These are phyloP conservation scores for Monosporascus sp. DNA, from an alignment of 2,329 filamentous ascomycete genomes.

Conservation along the genomic window DNA sequence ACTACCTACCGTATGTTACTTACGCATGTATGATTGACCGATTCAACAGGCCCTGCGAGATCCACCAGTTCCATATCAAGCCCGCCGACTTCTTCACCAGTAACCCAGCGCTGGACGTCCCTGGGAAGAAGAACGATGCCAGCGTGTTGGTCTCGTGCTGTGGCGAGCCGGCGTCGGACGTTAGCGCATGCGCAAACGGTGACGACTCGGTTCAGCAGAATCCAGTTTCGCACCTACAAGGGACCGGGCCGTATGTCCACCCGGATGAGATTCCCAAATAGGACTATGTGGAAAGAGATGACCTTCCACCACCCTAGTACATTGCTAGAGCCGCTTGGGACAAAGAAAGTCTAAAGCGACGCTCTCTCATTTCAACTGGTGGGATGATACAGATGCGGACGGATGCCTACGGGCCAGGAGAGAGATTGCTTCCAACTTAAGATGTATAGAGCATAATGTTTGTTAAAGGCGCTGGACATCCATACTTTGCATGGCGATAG, in stretches of 20 bases:
- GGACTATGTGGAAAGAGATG: no score
- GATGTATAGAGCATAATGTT: no score
- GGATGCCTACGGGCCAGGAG: no score
- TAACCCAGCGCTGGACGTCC: constrained; percentile 42
- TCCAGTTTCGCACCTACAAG: constrained; percentile 28
- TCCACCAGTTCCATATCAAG: constrained; percentile 39
- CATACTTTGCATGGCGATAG: no score
- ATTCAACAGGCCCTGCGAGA: constrained; percentile 38
- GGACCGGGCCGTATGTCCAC: constrained; percentile 18
- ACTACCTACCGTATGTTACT: not conserved
- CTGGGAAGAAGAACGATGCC: constrained; percentile 29
- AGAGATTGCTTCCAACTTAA: no score
- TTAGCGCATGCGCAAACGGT: constrained; percentile 1
- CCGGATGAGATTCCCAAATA: constrained; percentile 14
- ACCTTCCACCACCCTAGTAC: no score
- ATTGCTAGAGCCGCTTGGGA: no score
- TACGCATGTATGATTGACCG: constrained; percentile 4
- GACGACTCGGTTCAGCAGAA: constrained; percentile 22
- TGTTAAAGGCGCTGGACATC: no score
- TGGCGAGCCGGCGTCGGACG: constrained; percentile 4
- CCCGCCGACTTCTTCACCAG: constrained; percentile 41
- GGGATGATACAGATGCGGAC: no score
- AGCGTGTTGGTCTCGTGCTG: constrained; percentile 35
- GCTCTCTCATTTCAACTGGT: no score
- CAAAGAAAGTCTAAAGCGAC: no score